These are phyloP conservation scores for Coemansia sp. DNA, from an alignment of 192 early-diverging fungal species.

Conservation along the genomic window DNA sequence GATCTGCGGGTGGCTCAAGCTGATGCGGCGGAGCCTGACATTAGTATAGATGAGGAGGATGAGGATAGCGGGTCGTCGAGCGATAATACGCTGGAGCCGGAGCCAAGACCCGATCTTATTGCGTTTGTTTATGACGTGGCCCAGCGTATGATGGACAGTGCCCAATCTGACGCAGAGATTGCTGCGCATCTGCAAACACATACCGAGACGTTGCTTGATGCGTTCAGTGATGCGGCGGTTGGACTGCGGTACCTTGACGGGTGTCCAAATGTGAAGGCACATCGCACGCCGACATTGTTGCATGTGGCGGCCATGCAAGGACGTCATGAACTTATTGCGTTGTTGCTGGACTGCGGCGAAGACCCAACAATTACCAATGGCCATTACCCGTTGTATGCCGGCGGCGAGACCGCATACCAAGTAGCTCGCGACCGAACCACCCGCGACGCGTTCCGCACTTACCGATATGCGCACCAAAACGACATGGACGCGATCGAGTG, in stretches of 20 bases:
- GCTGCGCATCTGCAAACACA: slow-evolving; percentile 58
- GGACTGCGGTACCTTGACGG: slow-evolving; percentile 54
- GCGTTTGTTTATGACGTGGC: slow-evolving; percentile 35
- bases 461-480: slow-evolving; percentile 32
- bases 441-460: slow-evolving; percentile 27
- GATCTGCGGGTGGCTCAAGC: neutral
- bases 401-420: slow-evolving; percentile 37
- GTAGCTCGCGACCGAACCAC: slow-evolving; percentile 26
- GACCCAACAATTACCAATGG: slow-evolving; percentile 67
- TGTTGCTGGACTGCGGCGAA: slow-evolving; percentile 69
- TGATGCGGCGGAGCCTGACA: neutral
- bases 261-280: slow-evolving; percentile 27
- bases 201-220: slow-evolving; percentile 56
- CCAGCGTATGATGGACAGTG: slow-evolving; percentile 26
- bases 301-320: slow-evolving; percentile 73
- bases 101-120: slow-evolving; percentile 36
- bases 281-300: slow-evolving; percentile 63
- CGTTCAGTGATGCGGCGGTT: slow-evolving; percentile 56
- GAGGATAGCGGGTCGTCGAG: slow-evolving; percentile 9
- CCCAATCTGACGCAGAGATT: slow-evolving; percentile 55
- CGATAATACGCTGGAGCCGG: slow-evolving; percentile 43
- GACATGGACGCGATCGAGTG: slow-evolving; percentile 41
- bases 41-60: neutral
- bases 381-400: slow-evolving; percentile 25
- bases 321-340: slow-evolving; percentile 60